These are phyloP conservation scores for Skeletonema menzelii DNA, from an alignment of 108 stramenopile genomes.

Conservation along the genomic window DNA sequence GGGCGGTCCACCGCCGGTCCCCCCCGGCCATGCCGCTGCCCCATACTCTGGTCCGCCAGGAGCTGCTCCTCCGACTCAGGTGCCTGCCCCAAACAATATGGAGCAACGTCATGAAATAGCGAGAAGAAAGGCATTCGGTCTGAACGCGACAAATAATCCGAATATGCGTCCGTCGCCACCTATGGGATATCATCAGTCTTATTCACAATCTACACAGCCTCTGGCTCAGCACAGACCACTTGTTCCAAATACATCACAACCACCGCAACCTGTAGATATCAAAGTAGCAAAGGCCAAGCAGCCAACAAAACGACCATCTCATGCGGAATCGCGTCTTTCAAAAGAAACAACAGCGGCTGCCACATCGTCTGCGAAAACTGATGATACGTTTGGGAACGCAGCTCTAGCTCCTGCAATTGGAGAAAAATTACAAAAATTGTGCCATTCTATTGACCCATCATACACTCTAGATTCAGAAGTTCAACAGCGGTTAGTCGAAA, in stretches of 20 bases:
- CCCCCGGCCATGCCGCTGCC: neutral
- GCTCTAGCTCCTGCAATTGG: slow-evolving; percentile 72
- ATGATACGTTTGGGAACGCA: slow-evolving; percentile 30
- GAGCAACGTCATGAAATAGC: slow-evolving; percentile 6
- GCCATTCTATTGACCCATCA: slow-evolving; percentile 71
- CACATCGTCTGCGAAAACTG: neutral
- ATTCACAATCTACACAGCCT: slow-evolving; percentile 6
- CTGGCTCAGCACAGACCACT: slow-evolving; percentile 20
- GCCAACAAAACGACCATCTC: slow-evolving; percentile 48
- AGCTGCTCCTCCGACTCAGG: neutral
- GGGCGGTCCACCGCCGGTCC: slow-evolving; percentile 1
- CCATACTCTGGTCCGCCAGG: neutral
- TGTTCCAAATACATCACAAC: slow-evolving; percentile 9
- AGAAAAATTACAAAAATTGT: slow-evolving; percentile 57
- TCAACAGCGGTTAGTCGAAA: slow-evolving; percentile 72
- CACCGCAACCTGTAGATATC: slow-evolving; percentile 15
- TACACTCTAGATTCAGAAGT: slow-evolving; percentile 73
- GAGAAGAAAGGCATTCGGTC: neutral
- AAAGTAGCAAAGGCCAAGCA: slow-evolving; percentile 2
- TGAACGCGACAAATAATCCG: neutral
- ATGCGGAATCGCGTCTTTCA: slow-evolving; percentile 44
- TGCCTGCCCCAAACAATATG: slow-evolving; percentile 8
- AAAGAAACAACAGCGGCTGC: neutral
- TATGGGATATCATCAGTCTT: neutral
- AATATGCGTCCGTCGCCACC: neutral